Evolutionary conservation across 2,329 filamentous ascomycete species (phyloP).

Genomic region (Huntiella savannae): DNA sequence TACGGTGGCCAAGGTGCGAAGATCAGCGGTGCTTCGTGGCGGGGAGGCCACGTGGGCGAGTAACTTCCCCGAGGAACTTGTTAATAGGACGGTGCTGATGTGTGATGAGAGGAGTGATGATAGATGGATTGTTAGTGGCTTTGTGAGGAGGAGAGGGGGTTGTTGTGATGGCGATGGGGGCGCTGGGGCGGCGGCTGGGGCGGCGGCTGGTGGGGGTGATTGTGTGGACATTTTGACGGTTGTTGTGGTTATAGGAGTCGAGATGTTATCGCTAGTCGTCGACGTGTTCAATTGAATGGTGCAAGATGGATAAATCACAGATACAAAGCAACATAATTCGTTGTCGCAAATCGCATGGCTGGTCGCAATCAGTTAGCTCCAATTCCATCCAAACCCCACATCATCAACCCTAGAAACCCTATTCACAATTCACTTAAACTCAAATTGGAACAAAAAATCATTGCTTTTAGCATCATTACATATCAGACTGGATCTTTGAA

Average conservation of each 20-base stretch:
- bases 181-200: conserved; percentile 19
- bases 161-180: conserved; percentile 21
- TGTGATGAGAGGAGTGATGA: conserved; percentile 35
- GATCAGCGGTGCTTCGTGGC: conserved; percentile 31
- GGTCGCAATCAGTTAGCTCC: too few relatives aligned
- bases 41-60: conserved; percentile 40
- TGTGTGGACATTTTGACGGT: conserved; percentile 1
- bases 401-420: too few relatives aligned
- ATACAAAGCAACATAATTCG: too few relatives aligned
- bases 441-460: too few relatives aligned
- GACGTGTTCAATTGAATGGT: too few relatives aligned
- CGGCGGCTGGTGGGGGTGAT: conserved; percentile 20
- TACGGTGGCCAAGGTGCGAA: conserved; percentile 45
- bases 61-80: conserved; percentile 41
- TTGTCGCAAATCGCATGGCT: too few relatives aligned
- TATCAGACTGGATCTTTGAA: too few relatives aligned
- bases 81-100: conserved; percentile 40
- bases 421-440: too few relatives aligned
- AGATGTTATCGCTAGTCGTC: too few relatives aligned
- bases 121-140: conserved; percentile 44
- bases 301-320: too few relatives aligned
- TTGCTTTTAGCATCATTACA: too few relatives aligned
- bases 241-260: not conserved
- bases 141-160: conserved; percentile 43
- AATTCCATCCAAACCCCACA: too few relatives aligned